Conservation (phyloP, 2,329 filamentous ascomycete genomes). For the Teratosphaeria pseudoeucalypti region DNA sequence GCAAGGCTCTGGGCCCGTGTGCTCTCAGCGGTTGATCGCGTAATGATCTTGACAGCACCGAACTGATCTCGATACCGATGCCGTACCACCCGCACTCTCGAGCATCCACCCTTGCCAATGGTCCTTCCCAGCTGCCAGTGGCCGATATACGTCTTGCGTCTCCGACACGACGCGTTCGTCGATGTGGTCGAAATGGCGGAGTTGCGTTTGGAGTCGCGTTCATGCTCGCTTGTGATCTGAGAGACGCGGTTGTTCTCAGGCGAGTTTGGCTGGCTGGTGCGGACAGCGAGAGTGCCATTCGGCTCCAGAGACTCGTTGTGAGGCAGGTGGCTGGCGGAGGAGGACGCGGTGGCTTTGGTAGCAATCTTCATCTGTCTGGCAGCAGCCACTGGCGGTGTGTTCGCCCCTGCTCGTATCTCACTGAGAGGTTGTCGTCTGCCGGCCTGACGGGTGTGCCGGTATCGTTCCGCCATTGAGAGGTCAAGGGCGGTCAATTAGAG, state of each 20-base stretch:
- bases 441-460: constrained; percentile 13
- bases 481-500: not conserved
- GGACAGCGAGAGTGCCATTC: constrained; percentile 34
- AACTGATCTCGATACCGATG: constrained; percentile 66
- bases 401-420: constrained; percentile 20
- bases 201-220: constrained; percentile 40
- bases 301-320: constrained; percentile 36
- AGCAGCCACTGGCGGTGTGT: constrained; percentile 17
- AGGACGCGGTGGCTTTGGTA: constrained; percentile 11
- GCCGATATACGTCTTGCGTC: constrained; percentile 63
- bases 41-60: constrained; percentile 92
- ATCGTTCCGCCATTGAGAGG: constrained; percentile 21
- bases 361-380: constrained; percentile 5
- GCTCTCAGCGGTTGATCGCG: constrained; percentile 64
- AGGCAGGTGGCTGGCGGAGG: constrained; percentile 19
- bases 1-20: constrained; percentile 79
- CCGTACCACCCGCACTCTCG: constrained; percentile 73
- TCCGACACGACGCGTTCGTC: constrained; percentile 40
- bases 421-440: constrained; percentile 20
- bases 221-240: constrained; percentile 36
- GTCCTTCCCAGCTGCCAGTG: constrained; percentile 89
- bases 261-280: constrained; percentile 24
- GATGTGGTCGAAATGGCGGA: constrained; percentile 47
- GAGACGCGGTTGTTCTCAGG: constrained; percentile 45
- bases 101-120: constrained; percentile 80